These are phyloP conservation scores for Penicillium parvum DNA, from an alignment of 495 filamentous ascomycete species.

Conservation along the genomic window DNA sequence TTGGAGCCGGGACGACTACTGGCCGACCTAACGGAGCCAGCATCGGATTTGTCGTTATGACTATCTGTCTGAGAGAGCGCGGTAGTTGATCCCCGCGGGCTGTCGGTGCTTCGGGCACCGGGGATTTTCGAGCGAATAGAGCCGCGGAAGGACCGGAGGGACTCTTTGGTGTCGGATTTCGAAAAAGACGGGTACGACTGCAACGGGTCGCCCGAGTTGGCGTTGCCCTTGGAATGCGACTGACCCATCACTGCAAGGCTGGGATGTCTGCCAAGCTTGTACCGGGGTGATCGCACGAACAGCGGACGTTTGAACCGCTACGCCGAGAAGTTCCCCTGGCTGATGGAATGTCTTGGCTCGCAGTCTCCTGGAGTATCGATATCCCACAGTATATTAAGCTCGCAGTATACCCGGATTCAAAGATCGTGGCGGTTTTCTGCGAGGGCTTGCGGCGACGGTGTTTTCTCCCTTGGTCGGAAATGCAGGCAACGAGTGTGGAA, in stretches of 20 bases:
- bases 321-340: constrained; percentile 23
- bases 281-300: constrained; percentile 24
- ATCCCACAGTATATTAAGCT: constrained; percentile 23
- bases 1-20: constrained; percentile 49
- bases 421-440: background rate
- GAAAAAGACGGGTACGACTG: constrained; percentile 87
- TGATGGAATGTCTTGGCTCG: constrained; percentile 41
- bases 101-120: constrained; percentile 59
- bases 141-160: constrained; percentile 75
- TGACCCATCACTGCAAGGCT: constrained; percentile 72
- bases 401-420: background rate
- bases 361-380: constrained; percentile 10
- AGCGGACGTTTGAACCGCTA: constrained; percentile 23
- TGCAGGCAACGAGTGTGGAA: background rate
- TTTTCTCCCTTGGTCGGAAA: background rate
- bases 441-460: too few species aligned
- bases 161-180: constrained; percentile 93
- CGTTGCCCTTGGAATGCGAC: constrained; percentile 76
- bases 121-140: constrained; percentile 73
- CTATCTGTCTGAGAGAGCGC: constrained; percentile 57
- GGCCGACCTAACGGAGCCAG: constrained; percentile 64
- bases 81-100: constrained; percentile 69
- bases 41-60: constrained; percentile 65
- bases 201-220: constrained; percentile 52
- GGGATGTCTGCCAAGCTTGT: constrained; percentile 36